Conservation (phyloP, 1,139 yeast species). For the Pneumocystis oryctolagi region DNA sequence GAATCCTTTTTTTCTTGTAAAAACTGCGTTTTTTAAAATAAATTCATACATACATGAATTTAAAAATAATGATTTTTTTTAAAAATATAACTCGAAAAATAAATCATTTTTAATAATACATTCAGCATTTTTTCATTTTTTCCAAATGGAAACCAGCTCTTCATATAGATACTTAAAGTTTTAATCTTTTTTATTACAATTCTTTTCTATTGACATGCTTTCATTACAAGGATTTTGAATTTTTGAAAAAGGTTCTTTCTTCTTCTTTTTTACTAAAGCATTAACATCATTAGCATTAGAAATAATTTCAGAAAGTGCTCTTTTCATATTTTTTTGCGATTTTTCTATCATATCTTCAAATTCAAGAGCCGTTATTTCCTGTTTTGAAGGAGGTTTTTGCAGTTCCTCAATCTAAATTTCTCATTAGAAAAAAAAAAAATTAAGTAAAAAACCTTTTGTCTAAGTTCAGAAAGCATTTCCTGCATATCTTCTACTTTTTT, state of each 20-base stretch:
- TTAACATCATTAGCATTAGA: constrained; percentile 16
- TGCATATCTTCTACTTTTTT: not conserved
- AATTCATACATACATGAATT: not conserved
- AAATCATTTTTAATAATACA: not conserved
- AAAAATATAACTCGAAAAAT: not conserved
- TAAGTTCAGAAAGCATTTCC: not conserved
- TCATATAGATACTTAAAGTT: not conserved
- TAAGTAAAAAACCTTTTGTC: constrained; percentile 3
- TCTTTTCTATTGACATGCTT: not conserved
- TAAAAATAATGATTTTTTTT: not conserved
- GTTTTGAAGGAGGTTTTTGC: constrained; percentile 6
- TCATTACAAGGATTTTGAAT: not conserved
- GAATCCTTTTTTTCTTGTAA: not conserved
- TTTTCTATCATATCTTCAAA: constrained; percentile 19
- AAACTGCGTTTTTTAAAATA: too few species aligned
- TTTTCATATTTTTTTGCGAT: constrained; percentile 21
- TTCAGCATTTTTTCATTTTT: not conserved
- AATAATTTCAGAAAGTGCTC: constrained; percentile 22
- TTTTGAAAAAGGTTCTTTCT: not conserved
- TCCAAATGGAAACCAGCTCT: not conserved
- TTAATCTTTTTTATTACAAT: not conserved
- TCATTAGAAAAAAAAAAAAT: constrained; percentile 5
- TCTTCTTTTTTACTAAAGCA: constrained; percentile 14
- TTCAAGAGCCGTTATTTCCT: constrained; percentile 13
- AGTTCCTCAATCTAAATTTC: constrained; percentile 9